phyloP scores from a whole-genome alignment of 805 yeast species.

The Suhomyces vadensis region DNA sequence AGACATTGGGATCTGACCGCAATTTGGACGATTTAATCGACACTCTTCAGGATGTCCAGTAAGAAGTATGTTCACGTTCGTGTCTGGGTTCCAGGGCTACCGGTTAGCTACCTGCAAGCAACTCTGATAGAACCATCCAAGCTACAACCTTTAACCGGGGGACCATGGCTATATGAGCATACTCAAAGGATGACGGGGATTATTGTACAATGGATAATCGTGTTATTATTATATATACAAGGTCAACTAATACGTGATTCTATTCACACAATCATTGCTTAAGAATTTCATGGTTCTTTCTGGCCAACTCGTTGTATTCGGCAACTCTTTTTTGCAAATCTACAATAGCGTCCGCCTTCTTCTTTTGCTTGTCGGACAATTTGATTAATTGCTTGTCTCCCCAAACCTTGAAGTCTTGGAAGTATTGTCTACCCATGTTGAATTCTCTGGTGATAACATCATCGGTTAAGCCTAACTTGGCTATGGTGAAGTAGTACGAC shows the following conservation, averaged over 20 bases:
- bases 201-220: too few relatives aligned
- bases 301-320: constrained; percentile 40
- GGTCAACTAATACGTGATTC: constrained; percentile 1
- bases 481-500: constrained; percentile 81
- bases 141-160: too few relatives aligned
- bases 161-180: too few relatives aligned
- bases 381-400: constrained; percentile 70
- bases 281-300: constrained; percentile 30
- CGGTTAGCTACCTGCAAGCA: too few relatives aligned
- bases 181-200: too few relatives aligned
- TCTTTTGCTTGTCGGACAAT: constrained; percentile 29
- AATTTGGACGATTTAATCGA: constrained; percentile 24
- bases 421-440: constrained; percentile 72
- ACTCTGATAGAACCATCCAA: too few relatives aligned
- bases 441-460: constrained; percentile 77
- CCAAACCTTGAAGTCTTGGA: constrained; percentile 76
- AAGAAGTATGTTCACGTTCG: too few relatives aligned
- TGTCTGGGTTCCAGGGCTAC: too few relatives aligned
- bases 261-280: too few relatives aligned
- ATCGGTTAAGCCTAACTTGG: constrained; percentile 85
- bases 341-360: constrained; percentile 22
- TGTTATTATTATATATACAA: constrained; percentile 10
- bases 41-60: constrained; percentile 3
- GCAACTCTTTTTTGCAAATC: constrained; percentile 43
- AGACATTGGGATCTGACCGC: constrained; percentile 6